Conservation (phyloP, 306 rosid genomes). For the Pterocarpus macrocarpus region DNA sequence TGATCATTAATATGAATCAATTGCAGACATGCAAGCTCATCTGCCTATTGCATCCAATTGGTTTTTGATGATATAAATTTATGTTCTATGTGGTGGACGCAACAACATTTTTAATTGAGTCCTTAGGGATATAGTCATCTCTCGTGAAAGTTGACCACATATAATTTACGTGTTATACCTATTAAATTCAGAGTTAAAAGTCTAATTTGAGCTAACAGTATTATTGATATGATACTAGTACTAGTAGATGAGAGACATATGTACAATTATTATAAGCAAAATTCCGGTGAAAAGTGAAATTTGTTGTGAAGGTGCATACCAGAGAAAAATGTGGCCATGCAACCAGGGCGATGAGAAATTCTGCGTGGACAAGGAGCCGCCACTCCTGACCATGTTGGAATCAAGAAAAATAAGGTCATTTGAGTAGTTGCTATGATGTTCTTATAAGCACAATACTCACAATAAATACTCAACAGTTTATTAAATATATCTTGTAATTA, state of each 20-base stretch:
- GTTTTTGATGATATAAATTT: not conserved
- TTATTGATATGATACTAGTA: not conserved
- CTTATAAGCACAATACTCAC: not conserved
- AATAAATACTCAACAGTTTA: not conserved
- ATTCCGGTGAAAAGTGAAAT: not conserved
- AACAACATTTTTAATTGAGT: not conserved
- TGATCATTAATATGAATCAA: constrained; percentile 21
- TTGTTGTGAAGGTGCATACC: not conserved
- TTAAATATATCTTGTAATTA: not conserved
- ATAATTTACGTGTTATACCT: not conserved
- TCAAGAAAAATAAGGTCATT: constrained; percentile 2
- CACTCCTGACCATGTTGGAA: constrained; percentile 14
- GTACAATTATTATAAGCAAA: not conserved
- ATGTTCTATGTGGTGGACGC: not conserved
- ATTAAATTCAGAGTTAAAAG: not conserved
- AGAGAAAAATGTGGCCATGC: not conserved
- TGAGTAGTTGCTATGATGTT: not conserved
- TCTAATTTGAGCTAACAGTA: not conserved
- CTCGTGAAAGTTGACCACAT: not conserved
- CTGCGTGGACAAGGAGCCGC: constrained; percentile 1
- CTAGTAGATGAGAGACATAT: not conserved
- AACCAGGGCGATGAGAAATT: constrained; percentile 7
- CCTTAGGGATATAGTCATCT: not conserved
- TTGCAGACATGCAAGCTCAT: constrained; percentile 9
- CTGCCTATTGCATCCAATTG: constrained; percentile 6